Conservation (phyloP, 441 rosid genomes). For the Theobroma grandiflorum region DNA sequence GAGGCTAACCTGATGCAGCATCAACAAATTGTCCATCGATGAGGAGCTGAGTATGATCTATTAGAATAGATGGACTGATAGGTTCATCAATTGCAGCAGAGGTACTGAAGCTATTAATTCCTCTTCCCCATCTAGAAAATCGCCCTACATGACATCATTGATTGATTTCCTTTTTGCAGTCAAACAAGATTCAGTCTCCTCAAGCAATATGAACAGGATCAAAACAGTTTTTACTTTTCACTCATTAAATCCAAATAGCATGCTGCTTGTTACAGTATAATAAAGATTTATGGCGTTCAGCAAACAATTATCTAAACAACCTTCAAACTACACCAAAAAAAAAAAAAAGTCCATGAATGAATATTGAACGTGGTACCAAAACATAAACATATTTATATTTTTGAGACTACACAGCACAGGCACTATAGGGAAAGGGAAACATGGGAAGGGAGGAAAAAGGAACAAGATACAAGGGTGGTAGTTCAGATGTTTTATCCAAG, state of each 20-base stretch:
- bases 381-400: not conserved
- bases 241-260: not conserved
- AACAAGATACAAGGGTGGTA: not conserved
- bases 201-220: not conserved
- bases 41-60: conserved; percentile 45
- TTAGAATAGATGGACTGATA: conserved; percentile 48
- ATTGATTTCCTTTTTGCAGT: not conserved
- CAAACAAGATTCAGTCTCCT: not conserved
- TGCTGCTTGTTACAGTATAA: not conserved
- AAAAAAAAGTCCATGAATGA: too few species aligned
- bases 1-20: conserved; percentile 50
- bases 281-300: too few species aligned
- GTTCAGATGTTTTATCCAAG: not conserved
- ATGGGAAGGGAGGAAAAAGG: not conserved
- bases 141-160: conserved; percentile 11
- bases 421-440: not conserved
- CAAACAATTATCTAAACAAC: too few species aligned
- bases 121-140: conserved; percentile 10
- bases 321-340: too few species aligned
- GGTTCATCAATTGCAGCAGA: conserved; percentile 42
- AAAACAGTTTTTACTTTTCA: not conserved
- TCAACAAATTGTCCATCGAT: conserved; percentile 55
- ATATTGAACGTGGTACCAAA: not conserved
- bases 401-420: not conserved
- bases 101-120: conserved; percentile 40